phyloP scores from a whole-genome alignment of 2,329 filamentous ascomycete genomes.

The Phyllosticta citribraziliensis region DNA sequence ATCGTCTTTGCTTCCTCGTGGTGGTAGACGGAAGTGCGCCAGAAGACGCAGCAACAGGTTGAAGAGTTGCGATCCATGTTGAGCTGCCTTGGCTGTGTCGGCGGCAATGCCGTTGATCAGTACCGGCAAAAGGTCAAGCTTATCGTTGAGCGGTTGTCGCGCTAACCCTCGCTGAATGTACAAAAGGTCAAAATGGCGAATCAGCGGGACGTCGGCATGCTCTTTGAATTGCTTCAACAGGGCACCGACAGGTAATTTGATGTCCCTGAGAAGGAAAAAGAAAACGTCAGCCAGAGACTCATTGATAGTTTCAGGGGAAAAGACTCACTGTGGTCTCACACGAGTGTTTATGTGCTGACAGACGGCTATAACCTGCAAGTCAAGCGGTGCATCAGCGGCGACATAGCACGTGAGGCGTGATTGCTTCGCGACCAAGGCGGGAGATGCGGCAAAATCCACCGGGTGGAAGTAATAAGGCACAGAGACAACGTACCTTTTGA shows the following conservation, averaged over 20 bases:
- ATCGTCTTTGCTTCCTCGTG: slow-evolving; percentile 72
- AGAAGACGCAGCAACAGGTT: slow-evolving; percentile 73
- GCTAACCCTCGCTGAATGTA: slow-evolving; percentile 80
- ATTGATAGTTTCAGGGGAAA: not conserved
- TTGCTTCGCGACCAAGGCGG: not conserved
- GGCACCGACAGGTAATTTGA: slow-evolving; percentile 74
- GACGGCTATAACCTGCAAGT: slow-evolving; percentile 49
- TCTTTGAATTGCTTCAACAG: slow-evolving; percentile 86
- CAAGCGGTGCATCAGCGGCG: slow-evolving; percentile 22
- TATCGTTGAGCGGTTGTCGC: slow-evolving; percentile 50
- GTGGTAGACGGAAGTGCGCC: slow-evolving; percentile 59
- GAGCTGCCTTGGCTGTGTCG: slow-evolving; percentile 44
- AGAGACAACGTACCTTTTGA: slow-evolving; percentile 50
- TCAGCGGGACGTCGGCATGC: slow-evolving; percentile 53
- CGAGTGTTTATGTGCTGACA: slow-evolving; percentile 64
- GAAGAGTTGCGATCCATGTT: slow-evolving; percentile 59
- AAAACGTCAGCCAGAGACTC: slow-evolving; percentile 12
- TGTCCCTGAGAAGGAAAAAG: slow-evolving; percentile 29
- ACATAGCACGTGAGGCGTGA: not conserved
- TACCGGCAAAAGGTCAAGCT: slow-evolving; percentile 62
- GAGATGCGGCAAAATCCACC: not conserved
- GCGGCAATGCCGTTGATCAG: slow-evolving; percentile 57
- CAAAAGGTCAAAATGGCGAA: slow-evolving; percentile 79
- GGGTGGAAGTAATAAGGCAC: not conserved
- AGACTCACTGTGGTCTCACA: slow-evolving; percentile 43